Percentiles rank a stretch among this genome's conserved stretches.
These are phyloP conservation scores for Phytophthora sansomeana DNA, from an alignment of 352 stramenopile species.

Conservation along the genomic window DNA sequence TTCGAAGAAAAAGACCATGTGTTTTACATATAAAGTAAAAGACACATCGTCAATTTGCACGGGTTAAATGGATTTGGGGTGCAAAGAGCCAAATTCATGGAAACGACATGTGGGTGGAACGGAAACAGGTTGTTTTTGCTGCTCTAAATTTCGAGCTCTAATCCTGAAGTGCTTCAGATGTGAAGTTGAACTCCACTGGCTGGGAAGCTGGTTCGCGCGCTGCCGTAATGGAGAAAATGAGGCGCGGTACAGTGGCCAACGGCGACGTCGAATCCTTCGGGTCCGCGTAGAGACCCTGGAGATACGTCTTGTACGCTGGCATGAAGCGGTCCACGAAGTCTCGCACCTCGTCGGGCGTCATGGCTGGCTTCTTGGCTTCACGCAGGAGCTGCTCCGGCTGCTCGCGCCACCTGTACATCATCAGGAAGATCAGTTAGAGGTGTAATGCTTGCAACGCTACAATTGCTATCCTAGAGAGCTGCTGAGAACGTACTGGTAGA, in stretches of 20 bases:
- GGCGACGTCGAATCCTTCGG: slow-evolving; percentile 27
- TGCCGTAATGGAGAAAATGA: slow-evolving; percentile 69
- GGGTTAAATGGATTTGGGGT: background rate
- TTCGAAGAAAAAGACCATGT: background rate
- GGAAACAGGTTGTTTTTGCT: slow-evolving; percentile 4
- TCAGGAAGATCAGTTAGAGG: slow-evolving; percentile 9
- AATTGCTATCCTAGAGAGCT: background rate
- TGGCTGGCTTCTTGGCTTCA: slow-evolving; percentile 60
- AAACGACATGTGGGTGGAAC: slow-evolving; percentile 6
- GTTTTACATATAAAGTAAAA: background rate
- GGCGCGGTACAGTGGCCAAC: slow-evolving; percentile 47
- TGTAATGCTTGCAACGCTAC: slow-evolving; percentile 2
- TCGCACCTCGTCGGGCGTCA: slow-evolving; percentile 69
- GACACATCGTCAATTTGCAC: background rate
- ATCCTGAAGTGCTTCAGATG: slow-evolving; percentile 41
- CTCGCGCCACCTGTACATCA: slow-evolving; percentile 72
- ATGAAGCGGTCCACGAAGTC: slow-evolving; percentile 92
- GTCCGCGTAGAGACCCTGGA: slow-evolving; percentile 63
- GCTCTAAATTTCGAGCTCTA: slow-evolving; percentile 23
- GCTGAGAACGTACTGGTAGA: slow-evolving; percentile 76
- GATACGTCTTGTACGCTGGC: slow-evolving; percentile 81
- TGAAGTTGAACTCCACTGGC: slow-evolving; percentile 65
- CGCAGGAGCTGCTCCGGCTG: slow-evolving; percentile 79
- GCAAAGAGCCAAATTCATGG: background rate
- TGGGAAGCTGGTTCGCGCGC: slow-evolving; percentile 42